A percentile compares a stretch with the other conserved stretches of the same genome.
Conservation (phyloP, 164 flowering plant species). For the Dillenia suffruticosa region DNA sequence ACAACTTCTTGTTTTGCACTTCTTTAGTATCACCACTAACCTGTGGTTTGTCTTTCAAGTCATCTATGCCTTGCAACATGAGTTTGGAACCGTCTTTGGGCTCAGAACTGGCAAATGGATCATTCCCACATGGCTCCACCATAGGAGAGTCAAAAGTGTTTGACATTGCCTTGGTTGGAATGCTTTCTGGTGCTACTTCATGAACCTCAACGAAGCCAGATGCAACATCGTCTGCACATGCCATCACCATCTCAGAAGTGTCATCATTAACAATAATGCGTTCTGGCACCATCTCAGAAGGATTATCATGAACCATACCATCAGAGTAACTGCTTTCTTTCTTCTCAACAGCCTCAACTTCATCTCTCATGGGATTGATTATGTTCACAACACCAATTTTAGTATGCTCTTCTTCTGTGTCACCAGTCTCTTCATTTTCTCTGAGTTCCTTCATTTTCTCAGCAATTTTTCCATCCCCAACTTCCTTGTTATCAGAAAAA, state of each 20-base stretch:
- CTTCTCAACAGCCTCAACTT: slow-evolving; percentile 19
- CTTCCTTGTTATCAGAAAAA: slow-evolving; percentile 23
- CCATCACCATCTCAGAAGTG: slow-evolving; percentile 19
- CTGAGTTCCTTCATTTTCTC: slow-evolving; percentile 24
- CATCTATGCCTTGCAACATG: slow-evolving; percentile 34
- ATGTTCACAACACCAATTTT: slow-evolving; percentile 16
- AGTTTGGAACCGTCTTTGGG: slow-evolving; percentile 18
- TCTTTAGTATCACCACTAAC: slow-evolving; percentile 42
- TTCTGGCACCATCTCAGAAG: slow-evolving; percentile 19
- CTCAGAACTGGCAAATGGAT: slow-evolving; percentile 20
- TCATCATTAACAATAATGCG: slow-evolving; percentile 13
- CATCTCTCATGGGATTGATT: slow-evolving; percentile 16
- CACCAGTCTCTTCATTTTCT: slow-evolving; percentile 19
- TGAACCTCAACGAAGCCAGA: slow-evolving; percentile 21
- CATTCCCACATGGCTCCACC: slow-evolving; percentile 19
- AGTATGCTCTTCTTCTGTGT: slow-evolving; percentile 19
- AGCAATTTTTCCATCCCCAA: slow-evolving; percentile 15
- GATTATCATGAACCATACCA: slow-evolving; percentile 16
- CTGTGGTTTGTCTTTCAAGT: slow-evolving; percentile 35
- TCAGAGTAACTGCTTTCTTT: slow-evolving; percentile 25
- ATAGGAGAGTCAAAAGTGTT: slow-evolving; percentile 19
- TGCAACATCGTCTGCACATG: slow-evolving; percentile 9
- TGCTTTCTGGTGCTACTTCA: slow-evolving; percentile 23
- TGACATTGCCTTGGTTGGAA: slow-evolving; percentile 19
- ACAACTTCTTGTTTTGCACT: slow-evolving; percentile 64